Conservation (phyloP, 441 rosid species). For the Omphalea diandra region DNA sequence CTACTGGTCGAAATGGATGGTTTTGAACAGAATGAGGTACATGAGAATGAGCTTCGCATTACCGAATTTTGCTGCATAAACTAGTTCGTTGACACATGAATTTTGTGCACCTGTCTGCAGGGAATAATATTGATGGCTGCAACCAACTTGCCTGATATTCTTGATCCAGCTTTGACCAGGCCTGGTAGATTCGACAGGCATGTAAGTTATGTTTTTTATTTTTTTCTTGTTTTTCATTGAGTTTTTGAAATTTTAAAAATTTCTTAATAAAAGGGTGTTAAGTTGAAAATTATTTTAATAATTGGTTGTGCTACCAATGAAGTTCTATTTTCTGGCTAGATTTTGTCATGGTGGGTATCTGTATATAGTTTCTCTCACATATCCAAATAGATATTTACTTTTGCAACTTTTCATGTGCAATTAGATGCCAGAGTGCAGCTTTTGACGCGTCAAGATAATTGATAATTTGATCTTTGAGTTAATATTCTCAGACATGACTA, state of each 20-base stretch:
- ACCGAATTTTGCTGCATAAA: neutral
- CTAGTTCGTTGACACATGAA: constrained; percentile 15
- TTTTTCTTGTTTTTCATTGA: constrained; percentile 12
- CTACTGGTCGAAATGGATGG: constrained; percentile 99
- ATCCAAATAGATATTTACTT: constrained; percentile 1
- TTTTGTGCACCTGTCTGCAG: constrained; percentile 32
- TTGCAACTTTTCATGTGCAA: neutral
- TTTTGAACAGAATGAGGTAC: constrained; percentile 97
- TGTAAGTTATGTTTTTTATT: constrained; percentile 74
- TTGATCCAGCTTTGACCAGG: constrained; percentile 99
- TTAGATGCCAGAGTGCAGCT: neutral
- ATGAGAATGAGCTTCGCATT: constrained; percentile 13
- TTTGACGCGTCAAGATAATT: too few relatives aligned
- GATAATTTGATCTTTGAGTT: constrained; percentile 5
- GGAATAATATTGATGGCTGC: constrained; percentile 99
- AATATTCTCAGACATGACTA: constrained; percentile 27
- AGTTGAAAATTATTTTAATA: neutral
- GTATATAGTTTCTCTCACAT: too few relatives aligned
- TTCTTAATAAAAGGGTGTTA: neutral
- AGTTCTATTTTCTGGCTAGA: too few relatives aligned
- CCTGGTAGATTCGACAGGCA: constrained; percentile 99
- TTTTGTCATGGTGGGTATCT: too few relatives aligned
- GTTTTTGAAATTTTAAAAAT: constrained; percentile 8
- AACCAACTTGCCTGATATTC: constrained; percentile 97
- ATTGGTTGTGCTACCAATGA: too few relatives aligned